Evolutionary conservation across 257 asterid species (phyloP).

Genomic region (Ajuga chamaepitys): DNA sequence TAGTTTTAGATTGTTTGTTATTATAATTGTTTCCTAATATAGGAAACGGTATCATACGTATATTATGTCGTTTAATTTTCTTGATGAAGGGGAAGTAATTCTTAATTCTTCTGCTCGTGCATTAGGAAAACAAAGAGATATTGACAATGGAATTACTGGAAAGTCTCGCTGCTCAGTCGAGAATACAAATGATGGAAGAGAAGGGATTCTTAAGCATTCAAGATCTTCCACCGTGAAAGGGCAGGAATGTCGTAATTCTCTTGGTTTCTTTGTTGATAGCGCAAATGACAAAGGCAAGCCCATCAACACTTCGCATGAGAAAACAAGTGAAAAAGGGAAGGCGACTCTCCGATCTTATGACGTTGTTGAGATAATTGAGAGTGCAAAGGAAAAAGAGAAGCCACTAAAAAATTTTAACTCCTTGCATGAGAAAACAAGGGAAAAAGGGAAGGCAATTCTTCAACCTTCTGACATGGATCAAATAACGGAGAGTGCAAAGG

Average conservation of each 20-base stretch:
- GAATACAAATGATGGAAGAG: slow-evolving; percentile 12
- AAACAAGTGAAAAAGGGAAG: too few species aligned
- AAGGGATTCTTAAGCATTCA: slow-evolving; percentile 15
- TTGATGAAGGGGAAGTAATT: slow-evolving; percentile 14
- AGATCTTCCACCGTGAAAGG: slow-evolving; percentile 12
- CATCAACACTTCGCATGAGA: too few species aligned
- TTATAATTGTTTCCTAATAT: not conserved
- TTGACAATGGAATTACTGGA: slow-evolving; percentile 8
- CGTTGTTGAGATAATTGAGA: too few species aligned
- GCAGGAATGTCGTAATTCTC: slow-evolving; percentile 14
- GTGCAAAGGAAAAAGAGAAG: too few species aligned
- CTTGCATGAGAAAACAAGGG: too few species aligned
- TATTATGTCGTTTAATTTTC: not conserved
- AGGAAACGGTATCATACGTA: not conserved
- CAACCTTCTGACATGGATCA: too few species aligned
- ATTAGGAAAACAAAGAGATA: not conserved
- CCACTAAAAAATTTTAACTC: too few species aligned
- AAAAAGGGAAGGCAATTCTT: too few species aligned
- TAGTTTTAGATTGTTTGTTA: not conserved
- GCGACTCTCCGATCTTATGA: too few species aligned
- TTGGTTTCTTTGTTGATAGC: slow-evolving; percentile 13
- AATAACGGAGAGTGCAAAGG: slow-evolving; percentile 25
- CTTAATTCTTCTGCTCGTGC: slow-evolving; percentile 11
- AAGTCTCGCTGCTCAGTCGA: slow-evolving; percentile 17
- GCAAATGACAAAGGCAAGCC: too few species aligned